Evolutionary conservation across 805 yeast genomes (phyloP), one percentile per base, ranked within the genome.

Genomic region (Scheffersomyces spartinae): DNA sequence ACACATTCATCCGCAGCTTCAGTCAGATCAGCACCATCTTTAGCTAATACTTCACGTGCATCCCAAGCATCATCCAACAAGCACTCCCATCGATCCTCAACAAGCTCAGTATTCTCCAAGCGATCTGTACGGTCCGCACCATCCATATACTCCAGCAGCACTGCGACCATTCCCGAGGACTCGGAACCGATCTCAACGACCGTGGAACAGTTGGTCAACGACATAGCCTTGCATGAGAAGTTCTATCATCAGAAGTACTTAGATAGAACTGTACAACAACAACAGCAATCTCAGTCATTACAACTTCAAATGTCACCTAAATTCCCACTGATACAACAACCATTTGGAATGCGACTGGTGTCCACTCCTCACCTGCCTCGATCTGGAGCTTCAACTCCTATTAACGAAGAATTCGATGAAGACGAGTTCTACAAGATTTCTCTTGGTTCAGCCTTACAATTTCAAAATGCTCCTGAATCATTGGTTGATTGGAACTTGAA

Each of bases 401-500:
- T 14, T 20, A 25, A 32, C 11, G 40, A 31, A 11, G 29, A 28
- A 9, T 24, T 30, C 10, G 47, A 44, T 20, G 43, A 41, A 11
- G 52, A 47, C 17, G 58, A 52, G 20, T 34, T 43, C 9, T 49
- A 44, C 32, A 52, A 50, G 26, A 59, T 60, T 24, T 52, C 61
- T 9, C 36, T 60, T 18, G 66, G 65, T 3, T 47, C 58, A n/a
- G 57, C 46, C 9, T 43, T 60, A 16, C 42, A 39, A 28, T 59
- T 56, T 35, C 65, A 60, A 30, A 45, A 50, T 30, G 40, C n/a
- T n/a, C n/a, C n/a, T n/a, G 69, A 64, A 33, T 43, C 52, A 10
- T 42, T 67, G 9, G 51, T 67, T 8, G 73, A 66, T 38, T 67
- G 73, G 73, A 65, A 65, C 37, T 47, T 67, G 26, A 67, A 67